phyloP scores from a whole-genome alignment of 306 rosid genomes.

The Vigna reflexopilosa region DNA sequence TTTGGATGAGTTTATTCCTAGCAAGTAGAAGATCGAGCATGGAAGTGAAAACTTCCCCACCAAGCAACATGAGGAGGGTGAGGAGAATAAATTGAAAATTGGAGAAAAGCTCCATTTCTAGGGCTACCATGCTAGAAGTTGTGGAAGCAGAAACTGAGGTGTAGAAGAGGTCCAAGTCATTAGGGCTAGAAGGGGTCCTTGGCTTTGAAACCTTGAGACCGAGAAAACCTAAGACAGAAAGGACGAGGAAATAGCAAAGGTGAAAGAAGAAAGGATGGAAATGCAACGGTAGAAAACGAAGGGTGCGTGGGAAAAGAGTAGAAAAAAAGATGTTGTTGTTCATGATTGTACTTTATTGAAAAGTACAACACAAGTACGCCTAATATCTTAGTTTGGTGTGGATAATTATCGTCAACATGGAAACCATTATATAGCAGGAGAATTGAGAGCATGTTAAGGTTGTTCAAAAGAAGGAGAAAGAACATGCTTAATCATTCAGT shows the following conservation, averaged over 20 bases:
- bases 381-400: too few relatives aligned
- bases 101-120: slow-evolving; percentile 69
- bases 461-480: too few relatives aligned
- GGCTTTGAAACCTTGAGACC: slow-evolving; percentile 58
- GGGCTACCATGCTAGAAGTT: slow-evolving; percentile 70
- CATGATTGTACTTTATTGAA: too few relatives aligned
- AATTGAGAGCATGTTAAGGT: too few relatives aligned
- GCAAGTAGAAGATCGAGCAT: slow-evolving; percentile 50
- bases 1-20: background rate
- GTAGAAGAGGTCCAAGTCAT: slow-evolving; percentile 58
- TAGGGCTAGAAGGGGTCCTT: slow-evolving; percentile 35
- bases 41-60: slow-evolving; percentile 79
- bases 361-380: too few relatives aligned
- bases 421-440: too few relatives aligned
- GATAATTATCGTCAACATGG: too few relatives aligned
- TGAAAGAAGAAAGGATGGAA: background rate
- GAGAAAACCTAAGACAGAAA: background rate
- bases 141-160: slow-evolving; percentile 81
- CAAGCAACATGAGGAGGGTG: slow-evolving; percentile 61
- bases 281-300: background rate
- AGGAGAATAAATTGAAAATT: slow-evolving; percentile 47
- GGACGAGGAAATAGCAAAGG: background rate
- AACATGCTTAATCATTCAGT: too few relatives aligned
- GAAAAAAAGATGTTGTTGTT: too few relatives aligned
- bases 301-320: background rate